Evolutionary conservation across 1,284 basidiomycete species (phyloP).

Genomic region (Tetrapyrgos nigripes): DNA sequence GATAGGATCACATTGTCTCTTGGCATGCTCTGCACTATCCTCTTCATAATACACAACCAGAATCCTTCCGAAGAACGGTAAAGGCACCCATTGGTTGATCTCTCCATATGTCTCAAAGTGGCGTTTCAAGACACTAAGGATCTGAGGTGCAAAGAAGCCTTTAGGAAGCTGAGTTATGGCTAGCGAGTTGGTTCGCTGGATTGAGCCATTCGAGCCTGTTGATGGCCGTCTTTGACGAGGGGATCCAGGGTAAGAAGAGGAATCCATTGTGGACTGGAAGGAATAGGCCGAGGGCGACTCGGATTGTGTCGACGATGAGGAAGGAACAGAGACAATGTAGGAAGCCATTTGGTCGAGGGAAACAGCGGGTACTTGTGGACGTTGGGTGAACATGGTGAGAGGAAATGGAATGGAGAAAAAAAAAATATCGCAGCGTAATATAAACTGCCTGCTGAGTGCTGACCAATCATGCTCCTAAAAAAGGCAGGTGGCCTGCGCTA

Average conservation of each 20-base stretch:
- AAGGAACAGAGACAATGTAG: constrained; percentile 11
- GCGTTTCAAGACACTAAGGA: constrained; percentile 68
- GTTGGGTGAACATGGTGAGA: background rate
- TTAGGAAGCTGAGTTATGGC: constrained; percentile 69
- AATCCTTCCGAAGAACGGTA: constrained; percentile 81
- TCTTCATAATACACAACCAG: constrained; percentile 80
- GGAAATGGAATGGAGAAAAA: constrained; percentile 1
- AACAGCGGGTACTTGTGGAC: background rate
- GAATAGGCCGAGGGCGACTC: background rate
- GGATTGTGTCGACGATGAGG: background rate
- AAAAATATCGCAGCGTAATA: background rate
- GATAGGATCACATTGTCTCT: constrained; percentile 66
- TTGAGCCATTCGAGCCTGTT: background rate
- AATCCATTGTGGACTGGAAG: background rate
- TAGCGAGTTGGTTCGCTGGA: constrained; percentile 68
- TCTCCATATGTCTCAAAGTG: constrained; percentile 80
- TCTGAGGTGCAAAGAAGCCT: constrained; percentile 71
- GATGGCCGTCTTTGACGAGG: background rate
- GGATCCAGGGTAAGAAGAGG: background rate
- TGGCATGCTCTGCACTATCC: constrained; percentile 70
- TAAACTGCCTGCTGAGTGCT: background rate
- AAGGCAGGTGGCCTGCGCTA: background rate
- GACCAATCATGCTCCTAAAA: background rate
- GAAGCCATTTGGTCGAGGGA: background rate
- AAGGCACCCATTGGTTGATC: constrained; percentile 87